Evolutionary conservation across 177 flowering plant genomes (phyloP).

Genomic region (Vitis hybrid): DNA sequence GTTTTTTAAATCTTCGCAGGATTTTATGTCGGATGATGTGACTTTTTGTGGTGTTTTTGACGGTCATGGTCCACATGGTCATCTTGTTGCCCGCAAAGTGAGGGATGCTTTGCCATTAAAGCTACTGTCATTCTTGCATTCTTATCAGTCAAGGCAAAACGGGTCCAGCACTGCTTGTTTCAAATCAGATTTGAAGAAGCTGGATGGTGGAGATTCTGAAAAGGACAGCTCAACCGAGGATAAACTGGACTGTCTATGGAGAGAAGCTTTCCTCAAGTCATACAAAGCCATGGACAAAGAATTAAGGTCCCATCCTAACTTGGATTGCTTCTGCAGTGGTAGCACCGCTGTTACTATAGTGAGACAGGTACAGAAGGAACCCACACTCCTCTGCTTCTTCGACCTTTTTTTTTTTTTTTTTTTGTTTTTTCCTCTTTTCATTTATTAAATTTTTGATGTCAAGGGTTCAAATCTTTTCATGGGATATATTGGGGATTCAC

Average conservation of each 20-base stretch:
- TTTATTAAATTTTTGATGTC: constrained; percentile 2
- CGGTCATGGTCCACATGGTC: constrained; percentile 97
- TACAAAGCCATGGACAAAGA: constrained; percentile 95
- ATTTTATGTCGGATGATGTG: constrained; percentile 76
- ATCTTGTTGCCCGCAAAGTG: constrained; percentile 91
- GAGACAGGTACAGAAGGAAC: constrained; percentile 60
- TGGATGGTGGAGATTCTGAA: constrained; percentile 43
- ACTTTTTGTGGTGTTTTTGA: constrained; percentile 92
- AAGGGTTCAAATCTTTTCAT: constrained; percentile 84
- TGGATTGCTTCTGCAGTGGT: constrained; percentile 97
- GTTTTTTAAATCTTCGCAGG: constrained; percentile 38
- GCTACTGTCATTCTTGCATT: constrained; percentile 53
- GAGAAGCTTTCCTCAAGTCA: constrained; percentile 77
- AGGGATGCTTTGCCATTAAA: constrained; percentile 80
- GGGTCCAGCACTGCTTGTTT: constrained; percentile 45
- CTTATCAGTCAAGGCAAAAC: constrained; percentile 43
- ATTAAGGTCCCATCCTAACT: constrained; percentile 71
- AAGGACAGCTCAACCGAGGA: constrained; percentile 52
- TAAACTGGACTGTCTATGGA: constrained; percentile 52
- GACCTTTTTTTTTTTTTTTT: neutral
- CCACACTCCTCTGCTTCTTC: neutral
- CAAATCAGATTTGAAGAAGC: constrained; percentile 34
- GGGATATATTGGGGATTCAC: constrained; percentile 87
- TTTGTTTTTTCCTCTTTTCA: neutral
- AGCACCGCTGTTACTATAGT: constrained; percentile 90